Base-by-base conservation (phyloP, 192 early-diverging fungal species). In the Spinellus fusiger region DNA sequence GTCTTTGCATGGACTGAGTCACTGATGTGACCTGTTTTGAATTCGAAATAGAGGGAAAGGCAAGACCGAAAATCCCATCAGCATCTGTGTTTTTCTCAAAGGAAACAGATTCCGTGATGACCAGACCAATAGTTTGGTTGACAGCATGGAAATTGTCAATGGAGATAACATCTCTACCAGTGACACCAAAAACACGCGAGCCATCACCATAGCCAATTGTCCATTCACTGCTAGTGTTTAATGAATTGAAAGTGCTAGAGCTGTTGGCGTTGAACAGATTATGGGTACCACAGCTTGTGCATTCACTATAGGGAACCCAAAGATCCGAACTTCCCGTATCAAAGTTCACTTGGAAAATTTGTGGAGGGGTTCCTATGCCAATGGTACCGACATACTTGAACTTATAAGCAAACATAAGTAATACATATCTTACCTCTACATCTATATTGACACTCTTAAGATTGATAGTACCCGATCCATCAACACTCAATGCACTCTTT, bases 261-360 rank as follows among this genome's bases (percentile, higher is more conserved):
- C 50, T 3, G 0, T 38, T 52, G 8, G 70, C 59, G 13, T 64
- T 57, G 10, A 74, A 66, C 16, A 54, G 54, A 18, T 62, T 56
- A 29, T 73, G 77, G 3, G 49, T 56, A 5, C 38, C 62, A 27
- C 64, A 56, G 5, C 40, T 62, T 26, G 35, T 52, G 34, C 77
- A 81, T 0, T 56, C 40, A 5, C 54, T 50, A 31, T 69, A 64
- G 10, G 79, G 69, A 15, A 81, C 47, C 86, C 88, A 90, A 37
- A 90, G 64, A 69, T 87, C 85, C 25, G 80, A 74, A n/a, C 85
- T 86, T 6, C 88, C 88, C 0, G 88, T 90, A 54, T 90, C 88
- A 56, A 90, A 86, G 27, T 80, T 81, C 55, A 89, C 68, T 15
- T 80, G 78, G 49, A 89, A 89, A 22, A 62, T 61, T 53, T 86